Evolutionary conservation across 2,329 filamentous ascomycete species (phyloP).

Genomic region (Ilyonectria robusta): DNA sequence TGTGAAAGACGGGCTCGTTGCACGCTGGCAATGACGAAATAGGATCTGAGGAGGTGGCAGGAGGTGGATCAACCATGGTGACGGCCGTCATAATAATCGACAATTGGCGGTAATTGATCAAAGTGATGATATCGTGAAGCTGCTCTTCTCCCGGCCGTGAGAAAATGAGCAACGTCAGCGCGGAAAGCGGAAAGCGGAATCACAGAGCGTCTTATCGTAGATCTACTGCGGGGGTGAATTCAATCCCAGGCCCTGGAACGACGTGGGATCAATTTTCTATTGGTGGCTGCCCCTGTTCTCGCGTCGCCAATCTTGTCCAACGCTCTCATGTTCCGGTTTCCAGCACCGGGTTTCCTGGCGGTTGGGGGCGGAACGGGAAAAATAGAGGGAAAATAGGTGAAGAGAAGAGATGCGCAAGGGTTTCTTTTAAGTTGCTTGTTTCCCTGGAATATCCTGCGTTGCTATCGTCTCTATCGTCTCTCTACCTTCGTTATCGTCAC

Average conservation of each 20-base stretch:
- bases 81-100: background rate
- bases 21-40: background rate
- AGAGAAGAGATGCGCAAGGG: background rate
- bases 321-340: background rate
- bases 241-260: background rate
- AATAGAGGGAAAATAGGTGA: background rate
- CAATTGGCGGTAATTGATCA: background rate
- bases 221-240: background rate
- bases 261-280: conserved; percentile 5
- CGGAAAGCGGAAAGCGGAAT: conserved; percentile 3
- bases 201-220: background rate
- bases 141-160: background rate
- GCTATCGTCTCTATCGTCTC: no score
- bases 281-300: conserved; percentile 1
- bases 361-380: background rate
- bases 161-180: background rate
- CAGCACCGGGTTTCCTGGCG: background rate
- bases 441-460: background rate
- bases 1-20: background rate
- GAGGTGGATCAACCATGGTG: background rate
- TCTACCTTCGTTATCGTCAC: background rate
- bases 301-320: background rate
- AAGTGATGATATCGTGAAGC: background rate
- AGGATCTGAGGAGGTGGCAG: background rate
- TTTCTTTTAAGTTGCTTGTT: background rate